A percentile compares a stretch with the other conserved stretches of the same genome.
These are phyloP conservation scores for Phialophora expanda DNA, from an alignment of 2,329 filamentous ascomycete genomes.

Conservation along the genomic window DNA sequence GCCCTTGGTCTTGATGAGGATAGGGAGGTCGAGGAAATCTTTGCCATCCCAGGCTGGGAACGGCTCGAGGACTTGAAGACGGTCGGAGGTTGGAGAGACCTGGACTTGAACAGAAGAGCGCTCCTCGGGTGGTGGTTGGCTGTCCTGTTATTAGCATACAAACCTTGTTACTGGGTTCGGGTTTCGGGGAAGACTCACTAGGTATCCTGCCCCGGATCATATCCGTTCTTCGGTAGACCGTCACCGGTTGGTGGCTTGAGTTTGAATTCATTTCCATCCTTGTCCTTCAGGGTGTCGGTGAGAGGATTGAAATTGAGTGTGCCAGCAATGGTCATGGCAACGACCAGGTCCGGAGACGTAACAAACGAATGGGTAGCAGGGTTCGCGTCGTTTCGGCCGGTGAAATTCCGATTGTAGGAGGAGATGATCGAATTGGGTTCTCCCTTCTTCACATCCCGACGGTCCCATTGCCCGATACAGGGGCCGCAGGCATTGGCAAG, in stretches of 20 bases:
- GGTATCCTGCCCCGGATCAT: conserved; percentile 88
- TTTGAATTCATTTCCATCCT: conserved; percentile 95
- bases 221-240: conserved; percentile 79
- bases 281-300: conserved; percentile 88
- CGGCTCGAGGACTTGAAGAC: conserved; percentile 87
- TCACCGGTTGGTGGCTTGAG: conserved; percentile 79
- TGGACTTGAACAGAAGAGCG: conserved; percentile 74
- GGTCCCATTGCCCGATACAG: conserved; percentile 94
- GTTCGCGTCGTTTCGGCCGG: conserved; percentile 95
- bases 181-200: conserved; percentile 54
- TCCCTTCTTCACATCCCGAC: conserved; percentile 91
- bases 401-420: conserved; percentile 99
- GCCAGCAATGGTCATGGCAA: conserved; percentile 83
- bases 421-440: conserved; percentile 95
- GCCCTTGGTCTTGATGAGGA: conserved; percentile 94
- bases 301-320: conserved; percentile 92
- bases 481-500: conserved; percentile 94
- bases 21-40: conserved; percentile 81
- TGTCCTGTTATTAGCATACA: background rate
- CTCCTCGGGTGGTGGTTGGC: conserved; percentile 85
- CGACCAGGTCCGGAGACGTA: conserved; percentile 85
- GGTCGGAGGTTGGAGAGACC: conserved; percentile 87
- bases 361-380: conserved; percentile 93
- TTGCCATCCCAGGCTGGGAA: conserved; percentile 92
- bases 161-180: background rate